Conservation (phyloP, 306 rosid genomes). For the Cicer pinnatifidum region DNA sequence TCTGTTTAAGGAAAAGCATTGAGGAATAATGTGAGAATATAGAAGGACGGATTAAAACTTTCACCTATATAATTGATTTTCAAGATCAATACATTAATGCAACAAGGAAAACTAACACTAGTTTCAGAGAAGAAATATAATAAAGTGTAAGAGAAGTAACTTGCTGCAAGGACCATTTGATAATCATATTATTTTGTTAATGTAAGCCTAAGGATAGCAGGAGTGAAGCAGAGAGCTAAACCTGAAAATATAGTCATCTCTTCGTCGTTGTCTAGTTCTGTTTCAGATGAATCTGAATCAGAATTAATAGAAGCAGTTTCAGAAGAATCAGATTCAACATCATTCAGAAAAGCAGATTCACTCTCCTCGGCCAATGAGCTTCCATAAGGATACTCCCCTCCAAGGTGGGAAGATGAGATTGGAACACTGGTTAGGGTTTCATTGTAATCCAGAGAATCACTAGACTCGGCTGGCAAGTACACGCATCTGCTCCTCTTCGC, state of each 20-base stretch:
- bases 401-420: slow-evolving; percentile 59
- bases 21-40: slow-evolving; percentile 30
- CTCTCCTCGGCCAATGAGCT: slow-evolving; percentile 66
- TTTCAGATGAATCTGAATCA: slow-evolving; percentile 80
- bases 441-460: slow-evolving; percentile 76
- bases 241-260: slow-evolving; percentile 80
- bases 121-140: slow-evolving; percentile 12
- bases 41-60: slow-evolving; percentile 15
- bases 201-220: slow-evolving; percentile 11
- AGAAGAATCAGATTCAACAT: slow-evolving; percentile 65
- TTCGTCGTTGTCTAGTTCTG: slow-evolving; percentile 73
- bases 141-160: neutral
- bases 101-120: slow-evolving; percentile 11
- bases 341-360: slow-evolving; percentile 74
- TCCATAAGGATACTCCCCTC: slow-evolving; percentile 51
- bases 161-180: slow-evolving; percentile 15
- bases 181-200: slow-evolving; percentile 15
- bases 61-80: neutral
- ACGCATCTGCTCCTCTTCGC: slow-evolving; percentile 74
- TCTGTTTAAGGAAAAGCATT: neutral
- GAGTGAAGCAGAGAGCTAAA: slow-evolving; percentile 38
- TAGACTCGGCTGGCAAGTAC: slow-evolving; percentile 71
- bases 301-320: slow-evolving; percentile 63
- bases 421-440: slow-evolving; percentile 60
- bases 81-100: neutral